Evolutionary conservation across 1,139 yeast genomes (phyloP), one percentile per base, ranked within the genome.

Genomic region (Geotrichum reessii): DNA sequence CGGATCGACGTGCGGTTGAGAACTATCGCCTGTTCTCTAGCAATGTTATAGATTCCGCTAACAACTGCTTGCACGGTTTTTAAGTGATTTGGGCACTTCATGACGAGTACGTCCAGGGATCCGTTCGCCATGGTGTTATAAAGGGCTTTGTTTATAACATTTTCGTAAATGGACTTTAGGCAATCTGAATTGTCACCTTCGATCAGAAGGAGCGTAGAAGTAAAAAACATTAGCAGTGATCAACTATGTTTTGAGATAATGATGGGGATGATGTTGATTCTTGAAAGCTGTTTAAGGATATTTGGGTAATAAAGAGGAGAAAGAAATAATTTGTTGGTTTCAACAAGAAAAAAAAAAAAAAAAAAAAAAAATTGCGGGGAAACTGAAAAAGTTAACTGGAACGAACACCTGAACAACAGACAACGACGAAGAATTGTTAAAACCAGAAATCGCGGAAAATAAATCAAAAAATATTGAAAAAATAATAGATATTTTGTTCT

Each of bases 81-180:
- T 7, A 73, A 58, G 5, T 65, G 57, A 1, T 60, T 50, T 2
- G 76, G 74, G 21, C 70, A 63, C 27, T 64, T 64, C 61, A 67
- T 58, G 17, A 74, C 66, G 50, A 73, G 60, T 1, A 75, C 66
- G 59, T 75, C 78, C 22, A 75, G 65, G 7, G 56, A 52, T 22
- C 76, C 77, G 42, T 62, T 61, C 2, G 69, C 64, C 63, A 65
- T 61, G 6, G 75, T 68, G 63, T 64, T 61, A 42, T 63, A 63
- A 42, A 72, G 65, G 2, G 74, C 70, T 33, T 64, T 64, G 42
- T 63, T 52, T 22, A 74, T 50, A 17, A 69, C 63, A 4, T 62
- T 59, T 0, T 62, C 56, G 56, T 70, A 70, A 33, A 62, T 59
- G 19, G 58, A 54, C 4, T 57, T 52, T 8, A 69, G 56, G 47